A percentile compares a stretch with the other conserved stretches of the same genome.
Conservation (phyloP, 2,329 filamentous ascomycete species). For the Coniochaeta sp. region DNA sequence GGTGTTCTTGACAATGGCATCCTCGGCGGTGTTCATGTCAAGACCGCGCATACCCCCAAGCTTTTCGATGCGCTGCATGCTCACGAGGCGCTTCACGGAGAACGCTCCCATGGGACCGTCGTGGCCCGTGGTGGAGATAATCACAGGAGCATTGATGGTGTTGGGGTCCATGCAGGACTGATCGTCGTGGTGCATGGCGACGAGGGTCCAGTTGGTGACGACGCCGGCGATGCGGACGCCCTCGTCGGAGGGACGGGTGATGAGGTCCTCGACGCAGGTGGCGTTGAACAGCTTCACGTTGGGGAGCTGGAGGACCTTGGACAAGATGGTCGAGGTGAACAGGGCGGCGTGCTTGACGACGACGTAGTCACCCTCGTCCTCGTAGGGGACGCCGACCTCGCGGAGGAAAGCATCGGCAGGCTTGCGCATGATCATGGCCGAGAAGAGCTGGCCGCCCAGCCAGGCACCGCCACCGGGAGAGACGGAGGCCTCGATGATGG, state of each 20-base stretch:
- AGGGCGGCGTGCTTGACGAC: conserved; percentile 91
- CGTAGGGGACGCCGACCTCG: conserved; percentile 76
- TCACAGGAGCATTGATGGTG: conserved; percentile 86
- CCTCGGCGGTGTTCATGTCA: conserved; percentile 87
- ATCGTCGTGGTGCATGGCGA: conserved; percentile 79
- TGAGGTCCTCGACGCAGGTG: conserved; percentile 84
- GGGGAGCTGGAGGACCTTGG: conserved; percentile 74
- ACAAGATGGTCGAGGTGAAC: conserved; percentile 83
- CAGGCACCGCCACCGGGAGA: conserved; percentile 84
- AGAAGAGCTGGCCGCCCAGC: conserved; percentile 92
- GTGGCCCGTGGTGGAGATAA: conserved; percentile 87
- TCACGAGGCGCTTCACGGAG: conserved; percentile 82
- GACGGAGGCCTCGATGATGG: conserved; percentile 82
- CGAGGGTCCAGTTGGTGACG: conserved; percentile 93
- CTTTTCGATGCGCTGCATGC: conserved; percentile 76
- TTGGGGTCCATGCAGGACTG: conserved; percentile 97
- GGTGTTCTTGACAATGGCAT: conserved; percentile 88
- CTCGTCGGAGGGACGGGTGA: conserved; percentile 60
- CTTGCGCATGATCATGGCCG: conserved; percentile 92
- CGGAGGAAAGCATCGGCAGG: conserved; percentile 78
- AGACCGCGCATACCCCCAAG: conserved; percentile 88
- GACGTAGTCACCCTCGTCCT: conserved; percentile 82
- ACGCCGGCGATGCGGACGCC: conserved; percentile 74
- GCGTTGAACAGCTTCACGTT: conserved; percentile 98
- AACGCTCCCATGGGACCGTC: conserved; percentile 90